Conservation (phyloP, 768 basidiomycete genomes). For the Suillus subluteus region DNA sequence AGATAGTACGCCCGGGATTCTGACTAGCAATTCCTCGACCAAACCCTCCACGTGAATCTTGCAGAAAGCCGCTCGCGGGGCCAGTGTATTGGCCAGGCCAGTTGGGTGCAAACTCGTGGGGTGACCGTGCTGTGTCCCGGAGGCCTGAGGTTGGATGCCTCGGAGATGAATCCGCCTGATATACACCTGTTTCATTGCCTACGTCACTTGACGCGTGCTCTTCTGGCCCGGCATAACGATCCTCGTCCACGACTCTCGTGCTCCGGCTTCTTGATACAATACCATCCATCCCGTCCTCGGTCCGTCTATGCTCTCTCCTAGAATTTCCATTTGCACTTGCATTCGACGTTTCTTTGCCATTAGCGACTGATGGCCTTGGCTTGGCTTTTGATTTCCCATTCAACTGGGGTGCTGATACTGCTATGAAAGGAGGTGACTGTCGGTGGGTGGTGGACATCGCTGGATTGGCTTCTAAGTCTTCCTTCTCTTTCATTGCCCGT, state of each 20-base stretch:
- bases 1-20: conserved; percentile 66
- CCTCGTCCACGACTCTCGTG: conserved; percentile 29
- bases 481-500: conserved; percentile 55
- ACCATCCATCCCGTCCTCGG: conserved; percentile 23
- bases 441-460: conserved; percentile 44
- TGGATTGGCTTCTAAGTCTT: conserved; percentile 62
- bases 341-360: conserved; percentile 35
- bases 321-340: conserved; percentile 32
- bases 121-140: conserved; percentile 4
- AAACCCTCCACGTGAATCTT: conserved; percentile 45
- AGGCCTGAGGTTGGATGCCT: conserved; percentile 20
- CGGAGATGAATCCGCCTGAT: conserved; percentile 24
- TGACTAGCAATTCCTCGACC: conserved; percentile 39
- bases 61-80: conserved; percentile 53
- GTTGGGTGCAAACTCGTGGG: conserved; percentile 25
- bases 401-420: conserved; percentile 28
- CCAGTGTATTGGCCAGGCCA: conserved; percentile 48
- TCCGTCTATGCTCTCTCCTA: conserved; percentile 26
- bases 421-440: conserved; percentile 24
- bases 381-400: conserved; percentile 45
- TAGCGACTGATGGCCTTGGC: conserved; percentile 36
- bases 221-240: conserved; percentile 20
- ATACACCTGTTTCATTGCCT: conserved; percentile 26
- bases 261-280: conserved; percentile 34
- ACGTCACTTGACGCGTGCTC: conserved; percentile 25